Percentiles rank a stretch among this genome's conserved stretches.
These are phyloP conservation scores for Curvularia lunata DNA, from an alignment of 2,329 filamentous ascomycete species.

Conservation along the genomic window DNA sequence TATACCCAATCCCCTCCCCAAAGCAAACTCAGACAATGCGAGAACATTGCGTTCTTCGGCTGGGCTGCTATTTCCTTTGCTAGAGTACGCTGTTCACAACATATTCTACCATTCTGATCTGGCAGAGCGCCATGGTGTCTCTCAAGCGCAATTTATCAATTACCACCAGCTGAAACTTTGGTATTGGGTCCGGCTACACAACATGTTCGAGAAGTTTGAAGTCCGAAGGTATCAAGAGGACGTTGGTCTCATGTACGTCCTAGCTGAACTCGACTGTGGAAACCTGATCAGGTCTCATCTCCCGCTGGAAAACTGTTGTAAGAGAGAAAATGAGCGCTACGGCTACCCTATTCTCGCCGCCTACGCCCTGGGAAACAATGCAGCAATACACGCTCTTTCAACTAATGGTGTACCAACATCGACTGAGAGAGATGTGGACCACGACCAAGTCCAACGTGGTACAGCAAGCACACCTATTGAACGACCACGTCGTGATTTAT, in stretches of 20 bases:
- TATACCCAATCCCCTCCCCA: constrained; percentile 2
- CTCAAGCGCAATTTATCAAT: neutral
- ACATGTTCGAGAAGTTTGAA: neutral
- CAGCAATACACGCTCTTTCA: neutral
- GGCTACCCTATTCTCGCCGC: constrained; percentile 2
- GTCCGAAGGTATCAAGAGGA: neutral
- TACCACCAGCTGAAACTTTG: neutral
- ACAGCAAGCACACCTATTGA: no score
- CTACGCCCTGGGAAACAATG: neutral
- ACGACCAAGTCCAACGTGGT: neutral
- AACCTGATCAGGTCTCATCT: neutral
- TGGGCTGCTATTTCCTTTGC: constrained; percentile 50
- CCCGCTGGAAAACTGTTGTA: neutral
- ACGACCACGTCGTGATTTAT: neutral
- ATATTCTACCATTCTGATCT: neutral
- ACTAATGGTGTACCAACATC: no score
- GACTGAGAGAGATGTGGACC: neutral
- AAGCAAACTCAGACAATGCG: constrained; percentile 12
- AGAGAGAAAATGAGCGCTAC: neutral
- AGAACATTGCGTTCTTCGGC: constrained; percentile 12
- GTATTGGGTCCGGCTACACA: neutral
- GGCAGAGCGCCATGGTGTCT: neutral
- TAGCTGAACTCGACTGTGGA: neutral
- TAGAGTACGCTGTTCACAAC: constrained; percentile 52
- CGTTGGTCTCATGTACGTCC: neutral